Evolutionary conservation across 2,329 filamentous ascomycete genomes (phyloP).

Genomic region (Venturia nashicola): DNA sequence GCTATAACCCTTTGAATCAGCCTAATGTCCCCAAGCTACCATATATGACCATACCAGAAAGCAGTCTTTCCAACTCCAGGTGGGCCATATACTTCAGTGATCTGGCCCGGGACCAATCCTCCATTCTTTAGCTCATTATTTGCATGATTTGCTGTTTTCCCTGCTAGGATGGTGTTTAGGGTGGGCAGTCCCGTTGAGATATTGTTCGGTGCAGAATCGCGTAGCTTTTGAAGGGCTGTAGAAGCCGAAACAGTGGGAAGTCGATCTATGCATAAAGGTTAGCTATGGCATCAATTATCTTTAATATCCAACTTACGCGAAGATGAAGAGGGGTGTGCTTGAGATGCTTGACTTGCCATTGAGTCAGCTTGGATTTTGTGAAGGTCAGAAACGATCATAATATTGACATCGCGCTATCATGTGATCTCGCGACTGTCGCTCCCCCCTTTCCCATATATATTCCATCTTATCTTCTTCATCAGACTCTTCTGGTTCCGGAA

Average conservation of each 20-base stretch:
- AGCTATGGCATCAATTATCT: slow-evolving; percentile 11
- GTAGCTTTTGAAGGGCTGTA: slow-evolving; percentile 52
- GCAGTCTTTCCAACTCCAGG: slow-evolving; percentile 77
- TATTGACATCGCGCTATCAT: background rate
- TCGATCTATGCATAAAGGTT: slow-evolving; percentile 42
- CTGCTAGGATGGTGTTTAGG: slow-evolving; percentile 32
- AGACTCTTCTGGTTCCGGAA: no score
- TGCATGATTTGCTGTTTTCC: slow-evolving; percentile 15
- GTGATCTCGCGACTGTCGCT: background rate
- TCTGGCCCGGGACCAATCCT: slow-evolving; percentile 62
- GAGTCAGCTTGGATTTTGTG: background rate
- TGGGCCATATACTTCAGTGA: slow-evolving; percentile 81
- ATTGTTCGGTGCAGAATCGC: slow-evolving; percentile 35
- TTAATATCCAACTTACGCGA: slow-evolving; percentile 22
- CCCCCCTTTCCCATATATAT: background rate
- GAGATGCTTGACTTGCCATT: background rate
- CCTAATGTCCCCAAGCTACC: slow-evolving; percentile 1
- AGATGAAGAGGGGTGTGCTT: slow-evolving; percentile 15
- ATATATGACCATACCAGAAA: slow-evolving; percentile 49
- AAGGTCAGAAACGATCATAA: background rate
- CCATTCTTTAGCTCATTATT: slow-evolving; percentile 20
- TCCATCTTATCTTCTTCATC: background rate
- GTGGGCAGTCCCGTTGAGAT: slow-evolving; percentile 35
- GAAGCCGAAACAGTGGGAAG: slow-evolving; percentile 67
- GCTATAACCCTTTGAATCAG: slow-evolving; percentile 30